phyloP scores from a whole-genome alignment of 2,329 filamentous ascomycete species.

The Penicillium sp. region DNA sequence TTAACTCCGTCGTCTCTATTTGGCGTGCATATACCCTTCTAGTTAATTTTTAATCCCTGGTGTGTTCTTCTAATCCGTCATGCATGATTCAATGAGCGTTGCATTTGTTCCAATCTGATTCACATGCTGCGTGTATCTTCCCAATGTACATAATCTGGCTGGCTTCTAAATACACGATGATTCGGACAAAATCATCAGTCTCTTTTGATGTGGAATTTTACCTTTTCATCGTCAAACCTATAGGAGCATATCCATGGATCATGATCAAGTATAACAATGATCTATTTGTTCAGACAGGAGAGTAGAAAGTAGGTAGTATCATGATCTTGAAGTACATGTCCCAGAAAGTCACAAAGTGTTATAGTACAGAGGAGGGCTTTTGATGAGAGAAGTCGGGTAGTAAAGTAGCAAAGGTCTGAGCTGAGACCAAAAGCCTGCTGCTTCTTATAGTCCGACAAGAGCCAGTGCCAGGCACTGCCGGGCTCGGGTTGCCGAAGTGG shows the following conservation, averaged over 20 bases:
- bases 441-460: not conserved
- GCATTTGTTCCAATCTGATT: not conserved
- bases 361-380: constrained; percentile 16
- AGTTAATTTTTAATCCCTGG: not conserved
- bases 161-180: not conserved
- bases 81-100: constrained; percentile 10
- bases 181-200: not conserved
- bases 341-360: constrained; percentile 19
- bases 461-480: constrained; percentile 8
- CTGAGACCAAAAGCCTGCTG: not conserved
- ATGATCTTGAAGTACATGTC: constrained; percentile 25
- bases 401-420: constrained; percentile 2
- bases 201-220: not conserved
- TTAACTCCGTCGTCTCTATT: constrained; percentile 2
- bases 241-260: too few species aligned
- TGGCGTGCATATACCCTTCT: constrained; percentile 20
- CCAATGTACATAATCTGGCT: not conserved
- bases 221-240: too few species aligned
- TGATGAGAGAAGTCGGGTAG: constrained; percentile 4
- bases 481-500: constrained; percentile 4
- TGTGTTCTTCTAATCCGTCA: not conserved
- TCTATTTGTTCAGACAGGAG: constrained; percentile 26
- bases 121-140: not conserved
- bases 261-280: not conserved
- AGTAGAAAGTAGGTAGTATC: constrained; percentile 24